These are phyloP conservation scores for Ceratorhiza oryzae-sativae DNA, from an alignment of 1,284 basidiomycete species.

Conservation along the genomic window DNA sequence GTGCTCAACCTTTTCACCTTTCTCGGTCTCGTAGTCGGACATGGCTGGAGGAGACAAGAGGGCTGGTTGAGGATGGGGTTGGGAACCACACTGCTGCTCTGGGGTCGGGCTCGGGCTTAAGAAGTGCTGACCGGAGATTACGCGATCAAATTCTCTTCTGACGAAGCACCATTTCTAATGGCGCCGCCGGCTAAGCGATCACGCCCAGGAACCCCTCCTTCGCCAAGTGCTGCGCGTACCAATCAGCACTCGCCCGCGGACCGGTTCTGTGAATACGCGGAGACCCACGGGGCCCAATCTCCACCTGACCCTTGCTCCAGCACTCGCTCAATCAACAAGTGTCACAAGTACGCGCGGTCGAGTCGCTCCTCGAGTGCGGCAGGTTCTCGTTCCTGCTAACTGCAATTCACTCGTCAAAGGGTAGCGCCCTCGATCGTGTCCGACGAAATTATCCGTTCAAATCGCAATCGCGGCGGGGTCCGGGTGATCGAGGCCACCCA, in stretches of 20 bases:
- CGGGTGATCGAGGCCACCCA: neutral
- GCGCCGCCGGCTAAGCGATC: slow-evolving; percentile 37
- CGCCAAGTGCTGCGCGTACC: neutral
- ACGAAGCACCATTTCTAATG: slow-evolving; percentile 4
- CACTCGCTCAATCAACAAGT: neutral
- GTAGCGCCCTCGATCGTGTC: too few relatives aligned
- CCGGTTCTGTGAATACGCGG: slow-evolving; percentile 16
- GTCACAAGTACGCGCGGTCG: neutral
- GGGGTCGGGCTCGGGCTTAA: slow-evolving; percentile 13
- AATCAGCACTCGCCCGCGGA: neutral
- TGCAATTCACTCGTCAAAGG: too few relatives aligned
- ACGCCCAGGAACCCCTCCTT: neutral
- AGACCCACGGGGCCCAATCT: slow-evolving; percentile 27
- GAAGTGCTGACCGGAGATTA: slow-evolving; percentile 31
- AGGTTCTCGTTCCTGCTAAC: neutral
- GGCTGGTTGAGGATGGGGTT: slow-evolving; percentile 21
- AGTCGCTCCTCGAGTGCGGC: neutral
- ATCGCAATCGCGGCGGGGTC: neutral
- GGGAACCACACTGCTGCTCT: slow-evolving; percentile 15
- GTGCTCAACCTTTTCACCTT: slow-evolving; percentile 20
- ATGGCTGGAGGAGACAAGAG: neutral
- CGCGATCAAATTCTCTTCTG: neutral
- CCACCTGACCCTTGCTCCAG: slow-evolving; percentile 25
- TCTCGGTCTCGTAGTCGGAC: slow-evolving; percentile 29
- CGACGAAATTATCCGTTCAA: too few relatives aligned